These are phyloP conservation scores for Raddia distichophylla DNA, from an alignment of 176 grass and related monocot genomes.

Conservation along the genomic window DNA sequence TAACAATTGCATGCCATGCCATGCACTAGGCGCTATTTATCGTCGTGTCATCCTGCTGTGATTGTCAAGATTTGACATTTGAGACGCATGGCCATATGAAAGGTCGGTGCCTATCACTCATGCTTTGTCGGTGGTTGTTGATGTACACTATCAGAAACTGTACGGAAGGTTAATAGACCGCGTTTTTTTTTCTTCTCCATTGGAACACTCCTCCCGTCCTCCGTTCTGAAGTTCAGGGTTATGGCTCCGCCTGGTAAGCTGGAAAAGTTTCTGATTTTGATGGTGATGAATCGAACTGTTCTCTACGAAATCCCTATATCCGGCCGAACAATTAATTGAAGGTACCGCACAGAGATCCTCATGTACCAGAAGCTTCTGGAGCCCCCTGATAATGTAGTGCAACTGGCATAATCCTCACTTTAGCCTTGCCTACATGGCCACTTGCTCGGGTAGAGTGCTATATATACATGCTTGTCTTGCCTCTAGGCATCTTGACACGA, in stretches of 20 bases:
- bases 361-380: not conserved
- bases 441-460: slow-evolving; percentile 14
- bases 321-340: too few relatives aligned
- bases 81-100: not conserved
- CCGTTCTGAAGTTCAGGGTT: not conserved
- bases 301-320: not conserved
- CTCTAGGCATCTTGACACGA: not conserved
- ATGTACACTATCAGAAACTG: slow-evolving; percentile 40
- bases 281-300: not conserved
- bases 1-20: slow-evolving; percentile 39
- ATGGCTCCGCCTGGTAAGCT: not conserved
- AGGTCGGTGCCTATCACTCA: slow-evolving; percentile 8
- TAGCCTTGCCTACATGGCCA: not conserved
- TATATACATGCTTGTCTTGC: not conserved
- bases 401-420: not conserved
- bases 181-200: slow-evolving; percentile 42
- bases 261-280: too few relatives aligned
- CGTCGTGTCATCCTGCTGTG: slow-evolving; percentile 9
- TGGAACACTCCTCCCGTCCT: not conserved
- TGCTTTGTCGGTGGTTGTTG: slow-evolving; percentile 26
- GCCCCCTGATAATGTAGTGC: not conserved
- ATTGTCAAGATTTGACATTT: slow-evolving; percentile 19
- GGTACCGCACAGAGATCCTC: not conserved
- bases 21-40: slow-evolving; percentile 26
- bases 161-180: slow-evolving; percentile 47